Conservation (phyloP, 352 stramenopile species). For the Hyaloperonospora brassicae region DNA sequence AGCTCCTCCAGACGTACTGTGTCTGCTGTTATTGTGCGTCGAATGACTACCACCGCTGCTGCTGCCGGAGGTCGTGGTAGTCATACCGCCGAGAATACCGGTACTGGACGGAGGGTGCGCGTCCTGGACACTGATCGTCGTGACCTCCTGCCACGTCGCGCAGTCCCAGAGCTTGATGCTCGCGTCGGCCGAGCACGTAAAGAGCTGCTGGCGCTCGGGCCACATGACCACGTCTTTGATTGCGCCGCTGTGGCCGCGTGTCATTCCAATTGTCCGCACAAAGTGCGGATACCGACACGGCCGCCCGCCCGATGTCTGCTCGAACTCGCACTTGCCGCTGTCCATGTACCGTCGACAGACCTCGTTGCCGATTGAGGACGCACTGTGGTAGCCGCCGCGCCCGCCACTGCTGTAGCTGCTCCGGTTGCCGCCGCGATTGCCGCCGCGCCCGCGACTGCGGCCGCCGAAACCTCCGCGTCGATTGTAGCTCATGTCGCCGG, state of each 20-base stretch:
- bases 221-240: conserved; percentile 81
- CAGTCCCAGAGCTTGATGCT: conserved; percentile 83
- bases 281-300: conserved; percentile 77
- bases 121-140: conserved; percentile 56
- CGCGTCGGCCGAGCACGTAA: conserved; percentile 60
- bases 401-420: conserved; percentile 24
- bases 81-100: conserved; percentile 7
- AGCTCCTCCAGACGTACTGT: too few species aligned
- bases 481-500: conserved; percentile 50
- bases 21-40: too few species aligned
- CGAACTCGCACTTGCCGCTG: conserved; percentile 57
- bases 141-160: conserved; percentile 68
- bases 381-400: conserved; percentile 27
- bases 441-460: conserved; percentile 42
- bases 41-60: conserved; percentile 13
- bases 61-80: conserved; percentile 7
- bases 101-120: conserved; percentile 11
- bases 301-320: conserved; percentile 29
- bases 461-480: conserved; percentile 49
- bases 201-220: conserved; percentile 60
- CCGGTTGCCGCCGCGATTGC: conserved; percentile 25
- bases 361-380: conserved; percentile 41
- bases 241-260: conserved; percentile 53
- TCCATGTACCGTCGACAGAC: conserved; percentile 62
- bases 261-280: conserved; percentile 77